A percentile compares a stretch with the other conserved stretches of the same genome.
Evolutionary conservation across 2,329 filamentous ascomycete genomes (phyloP).

Genomic region (Penicillium nordicum): DNA sequence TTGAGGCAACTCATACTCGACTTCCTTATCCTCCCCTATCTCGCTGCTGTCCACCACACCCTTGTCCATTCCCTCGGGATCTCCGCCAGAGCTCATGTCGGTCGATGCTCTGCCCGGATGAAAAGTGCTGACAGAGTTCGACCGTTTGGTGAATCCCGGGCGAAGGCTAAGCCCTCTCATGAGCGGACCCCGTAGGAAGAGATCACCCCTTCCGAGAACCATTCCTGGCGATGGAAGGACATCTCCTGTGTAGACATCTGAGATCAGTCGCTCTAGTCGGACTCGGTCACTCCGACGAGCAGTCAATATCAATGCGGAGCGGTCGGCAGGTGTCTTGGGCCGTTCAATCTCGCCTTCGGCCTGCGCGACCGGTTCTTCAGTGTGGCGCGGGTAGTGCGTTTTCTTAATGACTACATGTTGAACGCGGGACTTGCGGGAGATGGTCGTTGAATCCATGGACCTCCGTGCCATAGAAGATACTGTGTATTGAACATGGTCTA

Average conservation of each 20-base stretch:
- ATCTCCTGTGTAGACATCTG: conserved; percentile 81
- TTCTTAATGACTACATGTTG: conserved; percentile 84
- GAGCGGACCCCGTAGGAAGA: conserved; percentile 71
- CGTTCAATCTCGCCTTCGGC: conserved; percentile 62
- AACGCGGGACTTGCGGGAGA: conserved; percentile 65
- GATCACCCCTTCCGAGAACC: conserved; percentile 62
- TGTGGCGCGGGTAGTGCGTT: conserved; percentile 65
- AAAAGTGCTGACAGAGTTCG: conserved; percentile 51
- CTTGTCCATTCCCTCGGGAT: conserved; percentile 17
- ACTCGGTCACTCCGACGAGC: conserved; percentile 73
- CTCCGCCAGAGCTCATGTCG: conserved; percentile 5
- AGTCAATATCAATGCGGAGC: conserved; percentile 65
- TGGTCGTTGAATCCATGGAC: conserved; percentile 72
- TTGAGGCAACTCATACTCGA: conserved; percentile 12
- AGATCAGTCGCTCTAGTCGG: conserved; percentile 68
- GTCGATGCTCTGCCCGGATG: conserved; percentile 14
- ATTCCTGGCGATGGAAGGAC: conserved; percentile 80
- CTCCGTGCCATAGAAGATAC: conserved; percentile 55
- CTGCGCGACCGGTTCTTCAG: conserved; percentile 44
- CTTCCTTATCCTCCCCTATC: conserved; percentile 9
- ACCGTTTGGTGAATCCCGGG: conserved; percentile 70
- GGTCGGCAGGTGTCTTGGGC: conserved; percentile 75
- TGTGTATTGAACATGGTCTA: conserved; percentile 73
- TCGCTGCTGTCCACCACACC: conserved; percentile 8
- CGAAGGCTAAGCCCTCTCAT: conserved; percentile 84